Base-by-base conservation (phyloP, 768 basidiomycete genomes). In the Auricularia cornea region DNA sequence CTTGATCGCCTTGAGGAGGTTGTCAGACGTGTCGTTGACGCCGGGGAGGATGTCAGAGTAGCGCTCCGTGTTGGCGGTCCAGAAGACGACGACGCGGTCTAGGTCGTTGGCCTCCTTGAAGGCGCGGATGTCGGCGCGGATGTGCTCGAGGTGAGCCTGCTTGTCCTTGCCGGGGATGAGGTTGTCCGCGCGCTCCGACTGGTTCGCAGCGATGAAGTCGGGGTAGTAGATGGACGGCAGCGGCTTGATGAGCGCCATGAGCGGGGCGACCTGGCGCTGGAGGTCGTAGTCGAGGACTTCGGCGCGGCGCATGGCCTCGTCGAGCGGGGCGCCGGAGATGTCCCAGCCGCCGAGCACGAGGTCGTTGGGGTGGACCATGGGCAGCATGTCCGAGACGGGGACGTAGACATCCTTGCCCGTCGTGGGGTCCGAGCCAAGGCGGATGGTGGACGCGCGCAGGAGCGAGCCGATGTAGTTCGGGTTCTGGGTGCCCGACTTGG, bases 11-110 rank as follows among this genome's bases (percentile, higher is more conserved):
- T 79, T 77, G 68, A 99, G 85, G 60, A 99, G 75, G 72, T 89
- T 90, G 69, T 90, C 89, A 2, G 93, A 89, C 16, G 94, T 95
- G 73, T 99, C 95, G 75, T 98, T 98, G 64, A 98, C 85, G 51
- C 96, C 97, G 14, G 90, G 82, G 73, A 98, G 87, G 75, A 99
- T 87, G 66, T 94, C 93, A 68, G 90, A 88, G 84, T 94, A 99
- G 64, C 96, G 90, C 81, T 98, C 97, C 20, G 96, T 99, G 79
- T 99, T 98, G 69, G 92, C 94, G 18, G 96, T 98, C 96, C 96
- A 98, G 81, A 98, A 95, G 66, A 98, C 89, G 70, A 99, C 76
- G 65, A 92, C 85, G 63, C 89, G 89, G 74, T 95, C 95, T 57
- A 98, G 85, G 23, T 76, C 80, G 72, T 98, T 85, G 65, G 85